Evolutionary conservation across 306 rosid species (phyloP).

Genomic region (Erythrophleum fordii): DNA sequence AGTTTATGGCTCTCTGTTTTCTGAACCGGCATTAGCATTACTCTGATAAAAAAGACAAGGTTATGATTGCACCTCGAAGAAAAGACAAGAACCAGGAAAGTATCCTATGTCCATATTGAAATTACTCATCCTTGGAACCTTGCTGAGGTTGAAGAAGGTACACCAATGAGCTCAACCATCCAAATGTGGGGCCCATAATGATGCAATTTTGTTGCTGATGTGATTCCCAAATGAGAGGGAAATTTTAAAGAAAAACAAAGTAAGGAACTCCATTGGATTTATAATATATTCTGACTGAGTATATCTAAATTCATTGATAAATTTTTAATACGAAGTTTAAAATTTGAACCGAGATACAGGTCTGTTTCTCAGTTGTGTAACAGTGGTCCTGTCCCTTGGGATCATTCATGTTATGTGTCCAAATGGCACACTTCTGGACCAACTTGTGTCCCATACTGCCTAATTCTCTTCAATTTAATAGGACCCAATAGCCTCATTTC

Average conservation of each 20-base stretch:
- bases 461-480: conserved; percentile 13
- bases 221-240: conserved; percentile 7
- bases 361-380: not conserved
- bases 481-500: conserved; percentile 35
- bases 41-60: conserved; percentile 1
- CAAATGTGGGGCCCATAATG: not conserved
- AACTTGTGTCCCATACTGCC: not conserved
- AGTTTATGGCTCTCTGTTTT: not conserved
- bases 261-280: not conserved
- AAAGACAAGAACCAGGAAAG: conserved; percentile 30
- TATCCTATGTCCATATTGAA: not conserved
- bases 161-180: not conserved
- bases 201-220: not conserved
- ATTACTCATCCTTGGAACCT: not conserved
- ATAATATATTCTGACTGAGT: too few relatives aligned
- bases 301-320: too few relatives aligned
- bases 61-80: conserved; percentile 24
- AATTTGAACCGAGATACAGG: not conserved
- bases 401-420: conserved; percentile 15
- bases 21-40: not conserved
- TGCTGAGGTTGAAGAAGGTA: conserved; percentile 1
- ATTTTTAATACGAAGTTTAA: not conserved
- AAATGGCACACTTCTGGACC: conserved; percentile 1
- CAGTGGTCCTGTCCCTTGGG: not conserved
- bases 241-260: not conserved